phyloP scores from a whole-genome alignment of 1,284 basidiomycete species.

The Sutorius eximius region DNA sequence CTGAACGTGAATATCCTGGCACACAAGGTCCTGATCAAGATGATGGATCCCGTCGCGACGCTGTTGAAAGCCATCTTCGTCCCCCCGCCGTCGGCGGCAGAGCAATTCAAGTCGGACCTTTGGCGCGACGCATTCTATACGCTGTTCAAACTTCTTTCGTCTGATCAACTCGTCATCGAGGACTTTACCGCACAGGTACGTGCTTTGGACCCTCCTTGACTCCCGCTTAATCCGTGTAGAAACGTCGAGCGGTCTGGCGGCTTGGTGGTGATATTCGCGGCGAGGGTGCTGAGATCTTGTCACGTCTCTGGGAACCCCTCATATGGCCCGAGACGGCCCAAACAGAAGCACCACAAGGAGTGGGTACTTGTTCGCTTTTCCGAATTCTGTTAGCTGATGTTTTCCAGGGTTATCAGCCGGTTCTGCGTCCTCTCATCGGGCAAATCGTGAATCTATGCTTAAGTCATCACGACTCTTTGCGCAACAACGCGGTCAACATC shows the following conservation, averaged over 20 bases:
- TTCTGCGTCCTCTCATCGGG: slow-evolving; percentile 85
- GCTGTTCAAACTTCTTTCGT: slow-evolving; percentile 83
- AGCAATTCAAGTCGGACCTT: slow-evolving; percentile 72
- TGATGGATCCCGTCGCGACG: slow-evolving; percentile 80
- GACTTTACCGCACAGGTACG: slow-evolving; percentile 87
- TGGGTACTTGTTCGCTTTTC: slow-evolving; percentile 36
- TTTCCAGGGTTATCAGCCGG: slow-evolving; percentile 76
- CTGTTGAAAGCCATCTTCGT: slow-evolving; percentile 83
- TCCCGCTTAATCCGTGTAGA: slow-evolving; percentile 48
- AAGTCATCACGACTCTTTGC: slow-evolving; percentile 91
- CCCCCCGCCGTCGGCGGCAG: slow-evolving; percentile 62
- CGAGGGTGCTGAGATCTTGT: slow-evolving; percentile 84
- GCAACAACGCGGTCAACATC: slow-evolving; percentile 89
- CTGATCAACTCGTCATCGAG: slow-evolving; percentile 91
- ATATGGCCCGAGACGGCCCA: slow-evolving; percentile 70
- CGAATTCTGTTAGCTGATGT: slow-evolving; percentile 2
- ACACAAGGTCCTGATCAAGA: slow-evolving; percentile 86
- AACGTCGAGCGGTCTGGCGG: slow-evolving; percentile 93
- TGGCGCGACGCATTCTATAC: slow-evolving; percentile 86
- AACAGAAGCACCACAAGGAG: slow-evolving; percentile 59
- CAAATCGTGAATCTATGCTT: slow-evolving; percentile 91
- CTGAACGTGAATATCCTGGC: slow-evolving; percentile 89
- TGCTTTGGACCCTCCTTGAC: slow-evolving; percentile 1
- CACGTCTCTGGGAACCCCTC: slow-evolving; percentile 86
- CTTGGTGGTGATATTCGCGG: slow-evolving; percentile 93